A percentile compares a stretch with the other conserved stretches of the same genome.
Conservation (phyloP, 495 filamentous ascomycete genomes). For the Penicillium fimorum region DNA sequence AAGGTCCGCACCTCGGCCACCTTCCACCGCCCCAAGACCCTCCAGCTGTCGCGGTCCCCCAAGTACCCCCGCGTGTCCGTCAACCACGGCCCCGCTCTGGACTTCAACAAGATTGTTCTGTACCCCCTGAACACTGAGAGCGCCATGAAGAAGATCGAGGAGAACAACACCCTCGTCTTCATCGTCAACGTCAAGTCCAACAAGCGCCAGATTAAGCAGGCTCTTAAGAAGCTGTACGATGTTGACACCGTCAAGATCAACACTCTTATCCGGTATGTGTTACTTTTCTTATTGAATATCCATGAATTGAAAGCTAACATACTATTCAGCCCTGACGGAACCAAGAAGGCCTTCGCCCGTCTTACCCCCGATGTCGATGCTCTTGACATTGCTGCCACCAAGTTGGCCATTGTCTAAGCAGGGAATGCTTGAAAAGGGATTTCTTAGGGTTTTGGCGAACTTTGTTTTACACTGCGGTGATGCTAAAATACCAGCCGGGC, state of each 20-base stretch:
- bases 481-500: slow-evolving; percentile 45
- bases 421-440: slow-evolving; percentile 22
- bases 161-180: slow-evolving; percentile 99
- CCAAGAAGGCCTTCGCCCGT: slow-evolving; percentile 97
- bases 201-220: slow-evolving; percentile 98
- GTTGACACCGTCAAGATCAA: slow-evolving; percentile 98
- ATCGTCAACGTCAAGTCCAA: slow-evolving; percentile 98
- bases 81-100: slow-evolving; percentile 82
- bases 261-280: slow-evolving; percentile 85
- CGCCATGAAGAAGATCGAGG: slow-evolving; percentile 99
- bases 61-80: slow-evolving; percentile 98
- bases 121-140: slow-evolving; percentile 94
- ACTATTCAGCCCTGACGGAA: slow-evolving; percentile 74
- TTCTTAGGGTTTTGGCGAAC: slow-evolving; percentile 45
- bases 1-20: slow-evolving; percentile 91
- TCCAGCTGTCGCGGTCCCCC: slow-evolving; percentile 81
- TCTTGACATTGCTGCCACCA: slow-evolving; percentile 98
- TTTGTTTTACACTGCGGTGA: slow-evolving; percentile 46
- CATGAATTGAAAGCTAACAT: slow-evolving; percentile 16
- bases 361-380: slow-evolving; percentile 96
- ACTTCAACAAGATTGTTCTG: slow-evolving; percentile 87
- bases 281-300: neutral
- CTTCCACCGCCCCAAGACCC: slow-evolving; percentile 97
- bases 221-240: slow-evolving; percentile 99
- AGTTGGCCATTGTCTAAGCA: slow-evolving; percentile 91